Evolutionary conservation across 179 eudicot species (phyloP).

Genomic region (Actinidia chinensis): DNA sequence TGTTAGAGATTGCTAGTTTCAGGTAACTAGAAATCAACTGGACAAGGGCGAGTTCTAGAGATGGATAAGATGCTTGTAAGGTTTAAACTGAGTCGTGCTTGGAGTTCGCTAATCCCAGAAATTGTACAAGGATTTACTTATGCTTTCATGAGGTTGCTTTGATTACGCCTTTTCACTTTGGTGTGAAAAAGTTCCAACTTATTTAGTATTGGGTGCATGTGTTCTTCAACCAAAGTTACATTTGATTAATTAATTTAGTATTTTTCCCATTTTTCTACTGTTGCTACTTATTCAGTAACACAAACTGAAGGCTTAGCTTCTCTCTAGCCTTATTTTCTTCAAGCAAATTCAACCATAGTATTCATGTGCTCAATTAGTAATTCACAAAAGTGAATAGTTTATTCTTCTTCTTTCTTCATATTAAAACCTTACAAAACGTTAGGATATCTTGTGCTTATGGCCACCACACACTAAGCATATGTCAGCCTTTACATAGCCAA

Average conservation of each 20-base stretch:
- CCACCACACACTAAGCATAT: background rate
- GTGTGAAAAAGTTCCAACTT: background rate
- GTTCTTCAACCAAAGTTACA: no score
- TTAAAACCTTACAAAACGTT: background rate
- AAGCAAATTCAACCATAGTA: background rate
- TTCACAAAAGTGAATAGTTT: background rate
- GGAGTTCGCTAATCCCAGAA: background rate
- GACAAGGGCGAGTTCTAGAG: background rate
- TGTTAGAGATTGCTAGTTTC: background rate
- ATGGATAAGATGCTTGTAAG: background rate
- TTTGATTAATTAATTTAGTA: no score
- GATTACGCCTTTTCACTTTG: background rate
- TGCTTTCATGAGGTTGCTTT: background rate
- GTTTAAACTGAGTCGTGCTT: no score
- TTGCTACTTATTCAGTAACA: background rate
- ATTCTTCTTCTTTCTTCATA: background rate
- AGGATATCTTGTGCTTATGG: background rate
- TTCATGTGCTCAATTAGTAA: background rate
- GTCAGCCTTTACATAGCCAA: background rate
- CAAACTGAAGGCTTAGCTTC: background rate
- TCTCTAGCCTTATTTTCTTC: background rate
- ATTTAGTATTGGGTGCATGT: background rate
- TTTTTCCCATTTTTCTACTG: background rate
- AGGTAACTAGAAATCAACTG: background rate
- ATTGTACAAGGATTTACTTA: background rate